phyloP scores from a whole-genome alignment of 208 protist species.

The Trypanosomatidae sp. region DNA sequence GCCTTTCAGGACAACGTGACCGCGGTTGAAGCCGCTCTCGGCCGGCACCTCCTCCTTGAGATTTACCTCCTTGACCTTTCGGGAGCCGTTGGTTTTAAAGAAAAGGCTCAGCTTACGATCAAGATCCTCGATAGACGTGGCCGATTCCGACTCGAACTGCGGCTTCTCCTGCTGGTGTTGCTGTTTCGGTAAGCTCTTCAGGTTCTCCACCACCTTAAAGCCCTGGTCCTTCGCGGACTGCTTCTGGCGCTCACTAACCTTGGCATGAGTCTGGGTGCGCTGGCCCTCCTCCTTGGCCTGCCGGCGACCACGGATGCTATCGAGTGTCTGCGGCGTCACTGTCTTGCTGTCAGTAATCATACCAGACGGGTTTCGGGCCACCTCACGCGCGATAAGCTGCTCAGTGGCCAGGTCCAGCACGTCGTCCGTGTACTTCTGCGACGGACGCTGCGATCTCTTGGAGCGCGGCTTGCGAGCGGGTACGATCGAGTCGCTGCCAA shows the following conservation, averaged over 20 bases:
- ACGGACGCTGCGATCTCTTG: constrained; percentile 35
- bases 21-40: constrained; percentile 23
- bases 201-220: constrained; percentile 42
- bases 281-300: constrained; percentile 31
- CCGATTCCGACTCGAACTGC: constrained; percentile 12
- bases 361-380: constrained; percentile 38
- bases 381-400: constrained; percentile 66
- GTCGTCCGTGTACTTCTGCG: constrained; percentile 41
- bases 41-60: constrained; percentile 29
- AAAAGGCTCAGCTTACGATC: constrained; percentile 75
- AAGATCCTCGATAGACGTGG: constrained; percentile 49
- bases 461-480: constrained; percentile 31
- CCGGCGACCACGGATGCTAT: constrained; percentile 35
- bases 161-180: constrained; percentile 24
- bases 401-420: constrained; percentile 62
- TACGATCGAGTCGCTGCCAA: constrained; percentile 7
- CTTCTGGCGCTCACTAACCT: constrained; percentile 45
- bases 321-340: constrained; percentile 43
- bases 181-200: constrained; percentile 20
- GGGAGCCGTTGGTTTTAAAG: constrained; percentile 55
- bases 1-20: constrained; percentile 46
- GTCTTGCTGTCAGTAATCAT: constrained; percentile 61
- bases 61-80: constrained; percentile 38
- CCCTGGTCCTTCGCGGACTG: constrained; percentile 49
- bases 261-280: constrained; percentile 4